Base-by-base conservation (phyloP, 257 asterid species). In the Handroanthus guayacan region DNA sequence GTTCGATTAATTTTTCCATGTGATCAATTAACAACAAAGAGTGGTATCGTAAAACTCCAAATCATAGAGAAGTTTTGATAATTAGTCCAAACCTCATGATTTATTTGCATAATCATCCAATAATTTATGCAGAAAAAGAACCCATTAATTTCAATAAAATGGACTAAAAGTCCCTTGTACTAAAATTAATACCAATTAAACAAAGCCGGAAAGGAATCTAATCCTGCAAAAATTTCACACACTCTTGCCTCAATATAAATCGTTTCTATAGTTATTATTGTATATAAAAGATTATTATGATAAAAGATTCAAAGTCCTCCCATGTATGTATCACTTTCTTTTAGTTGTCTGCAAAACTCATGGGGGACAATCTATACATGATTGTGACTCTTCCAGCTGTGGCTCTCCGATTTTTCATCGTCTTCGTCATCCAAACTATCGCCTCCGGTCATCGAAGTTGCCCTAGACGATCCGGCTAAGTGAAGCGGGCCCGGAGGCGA, bases 401-500 rank as follows among this genome's bases (percentile, higher is more conserved):
- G 87, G 80, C 84, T 78, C 83, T 83, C 95, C 0, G 88, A 80
- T 72, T 85, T 85, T 1, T 81, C 85, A 60, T 84, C 97, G 6
- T 90, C 91, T 60, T 84, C 91, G 0, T 84, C 91, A 47, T 79
- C 91, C 75, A 74, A 9, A 81, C 84, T 80, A 25, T 85, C 82
- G 13, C 82, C 85, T 10, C 79, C 82, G 1, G 79, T 69, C 1
- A 41, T 36, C 0, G 92, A 87, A 1, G 84, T 78, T 41, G 79
- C 88, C 78, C 82, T 75, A 0, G 88, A 82, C 2, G 87, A 83
- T 17, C 86, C 88, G 11, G 78, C 55, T 51, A 84, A n/a, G 62
- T 86, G 79, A 5, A 89, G 77, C 3, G 90, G 96, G 41, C 94
- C 88, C 34, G 82, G 83, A 2, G 98, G 96, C 3, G 98, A 92